phyloP scores from a whole-genome alignment of 768 basidiomycete species.

The Lentinula sp. region DNA sequence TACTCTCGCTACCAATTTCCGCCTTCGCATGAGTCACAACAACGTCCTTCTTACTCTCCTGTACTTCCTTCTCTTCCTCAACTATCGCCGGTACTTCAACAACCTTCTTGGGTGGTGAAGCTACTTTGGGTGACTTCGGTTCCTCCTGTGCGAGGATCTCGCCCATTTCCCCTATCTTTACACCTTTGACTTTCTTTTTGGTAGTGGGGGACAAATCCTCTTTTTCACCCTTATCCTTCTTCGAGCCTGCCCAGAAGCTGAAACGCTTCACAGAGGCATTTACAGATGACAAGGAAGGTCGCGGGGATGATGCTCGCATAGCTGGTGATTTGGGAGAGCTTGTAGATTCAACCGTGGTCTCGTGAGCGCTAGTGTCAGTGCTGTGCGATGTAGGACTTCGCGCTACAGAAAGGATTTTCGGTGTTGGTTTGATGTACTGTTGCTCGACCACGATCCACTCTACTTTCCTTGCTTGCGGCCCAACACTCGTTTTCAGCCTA shows the following conservation, averaged over 20 bases:
- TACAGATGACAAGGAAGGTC: slow-evolving; percentile 42
- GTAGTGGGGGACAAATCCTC: slow-evolving; percentile 8
- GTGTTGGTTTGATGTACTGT: slow-evolving; percentile 33
- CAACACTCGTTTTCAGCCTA: slow-evolving; percentile 46
- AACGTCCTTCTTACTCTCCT: neutral
- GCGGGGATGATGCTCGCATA: slow-evolving; percentile 33
- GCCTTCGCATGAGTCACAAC: neutral
- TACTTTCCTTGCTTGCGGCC: slow-evolving; percentile 33
- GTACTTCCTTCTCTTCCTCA: neutral
- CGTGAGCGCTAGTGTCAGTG: neutral
- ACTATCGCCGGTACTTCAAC: slow-evolving; percentile 6
- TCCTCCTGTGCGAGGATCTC: slow-evolving; percentile 58
- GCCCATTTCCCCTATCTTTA: slow-evolving; percentile 63
- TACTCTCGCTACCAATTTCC: neutral
- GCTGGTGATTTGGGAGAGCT: slow-evolving; percentile 1
- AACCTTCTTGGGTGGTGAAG: slow-evolving; percentile 13
- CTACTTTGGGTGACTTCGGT: slow-evolving; percentile 9
- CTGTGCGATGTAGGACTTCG: neutral
- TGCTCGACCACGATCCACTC: slow-evolving; percentile 72
- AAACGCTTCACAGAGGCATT: slow-evolving; percentile 45
- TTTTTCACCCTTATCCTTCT: slow-evolving; percentile 20
- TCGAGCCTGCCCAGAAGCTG: slow-evolving; percentile 46
- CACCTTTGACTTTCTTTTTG: slow-evolving; percentile 25
- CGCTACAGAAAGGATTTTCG: slow-evolving; percentile 18
- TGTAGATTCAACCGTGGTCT: neutral